A percentile compares a stretch with the other conserved stretches of the same genome.
Evolutionary conservation across 2,329 filamentous ascomycete species (phyloP).

Genomic region (Domatiomyces globalis): DNA sequence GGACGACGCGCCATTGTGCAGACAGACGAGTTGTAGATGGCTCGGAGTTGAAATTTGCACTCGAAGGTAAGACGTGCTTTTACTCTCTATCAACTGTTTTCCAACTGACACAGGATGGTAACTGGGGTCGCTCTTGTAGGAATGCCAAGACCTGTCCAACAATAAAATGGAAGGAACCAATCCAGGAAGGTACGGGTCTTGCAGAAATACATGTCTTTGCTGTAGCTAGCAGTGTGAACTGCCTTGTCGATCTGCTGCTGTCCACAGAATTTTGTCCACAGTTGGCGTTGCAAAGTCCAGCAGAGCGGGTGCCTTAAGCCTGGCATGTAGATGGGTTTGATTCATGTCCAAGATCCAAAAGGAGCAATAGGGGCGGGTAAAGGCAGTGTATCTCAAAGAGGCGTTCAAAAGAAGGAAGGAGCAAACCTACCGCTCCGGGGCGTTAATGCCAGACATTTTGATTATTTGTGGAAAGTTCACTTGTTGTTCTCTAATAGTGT

Average conservation of each 20-base stretch:
- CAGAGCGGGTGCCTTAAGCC: background rate
- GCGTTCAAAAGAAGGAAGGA: conserved; percentile 1
- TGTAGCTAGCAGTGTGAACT: background rate
- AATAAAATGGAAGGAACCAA: background rate
- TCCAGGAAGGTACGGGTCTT: background rate
- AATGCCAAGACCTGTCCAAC: background rate
- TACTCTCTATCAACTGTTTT: background rate
- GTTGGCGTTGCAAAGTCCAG: background rate
- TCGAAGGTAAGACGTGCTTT: background rate
- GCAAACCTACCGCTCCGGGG: conserved; percentile 15
- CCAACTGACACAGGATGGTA: background rate
- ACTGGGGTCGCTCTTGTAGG: background rate
- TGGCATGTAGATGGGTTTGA: background rate
- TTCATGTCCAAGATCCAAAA: background rate
- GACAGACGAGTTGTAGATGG: background rate
- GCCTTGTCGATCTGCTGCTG: background rate
- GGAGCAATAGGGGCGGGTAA: background rate
- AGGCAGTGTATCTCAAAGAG: background rate
- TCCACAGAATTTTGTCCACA: background rate
- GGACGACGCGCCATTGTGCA: background rate
- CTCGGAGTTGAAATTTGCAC: background rate
- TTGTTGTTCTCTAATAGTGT: background rate
- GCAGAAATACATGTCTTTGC: background rate
- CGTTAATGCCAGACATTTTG: conserved; percentile 10
- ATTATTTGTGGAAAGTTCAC: background rate